phyloP scores from a whole-genome alignment of 441 rosid species.

The Viola pubescens region DNA sequence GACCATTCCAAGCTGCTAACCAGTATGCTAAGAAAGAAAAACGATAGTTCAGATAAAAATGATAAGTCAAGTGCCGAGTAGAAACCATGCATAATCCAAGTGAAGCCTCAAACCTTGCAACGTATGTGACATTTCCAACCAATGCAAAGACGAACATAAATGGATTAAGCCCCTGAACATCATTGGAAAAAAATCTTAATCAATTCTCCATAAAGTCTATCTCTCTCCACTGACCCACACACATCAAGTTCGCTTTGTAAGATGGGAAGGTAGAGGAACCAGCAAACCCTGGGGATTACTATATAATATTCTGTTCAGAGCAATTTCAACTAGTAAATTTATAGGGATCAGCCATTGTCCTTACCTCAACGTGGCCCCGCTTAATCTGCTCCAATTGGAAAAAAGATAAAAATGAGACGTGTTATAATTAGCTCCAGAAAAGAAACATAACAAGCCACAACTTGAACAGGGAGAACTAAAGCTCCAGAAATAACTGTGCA shows the following conservation, averaged over 20 bases:
- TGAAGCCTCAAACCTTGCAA: constrained; percentile 48
- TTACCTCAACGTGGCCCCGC: constrained; percentile 78
- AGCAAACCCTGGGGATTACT: background rate
- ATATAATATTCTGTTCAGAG: background rate
- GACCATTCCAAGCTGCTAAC: constrained; percentile 59
- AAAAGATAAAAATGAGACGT: constrained; percentile 4
- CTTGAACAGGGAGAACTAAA: background rate
- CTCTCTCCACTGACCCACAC: background rate
- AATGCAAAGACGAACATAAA: constrained; percentile 77
- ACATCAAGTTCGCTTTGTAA: background rate
- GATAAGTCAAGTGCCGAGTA: too few species aligned
- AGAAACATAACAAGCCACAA: background rate
- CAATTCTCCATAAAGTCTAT: background rate
- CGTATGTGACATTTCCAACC: constrained; percentile 71
- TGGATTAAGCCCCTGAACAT: constrained; percentile 64
- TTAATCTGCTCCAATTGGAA: constrained; percentile 43
- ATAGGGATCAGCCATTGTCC: constrained; percentile 13
- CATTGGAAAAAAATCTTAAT: constrained; percentile 2
- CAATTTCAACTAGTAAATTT: background rate
- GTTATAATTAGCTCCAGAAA: constrained; percentile 2
- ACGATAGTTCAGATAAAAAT: too few species aligned
- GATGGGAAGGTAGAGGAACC: background rate
- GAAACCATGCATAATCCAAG: too few species aligned
- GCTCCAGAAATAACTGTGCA: background rate
- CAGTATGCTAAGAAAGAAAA: constrained; percentile 43